phyloP scores from a whole-genome alignment of 345 rosid species.

The Acer campestre region DNA sequence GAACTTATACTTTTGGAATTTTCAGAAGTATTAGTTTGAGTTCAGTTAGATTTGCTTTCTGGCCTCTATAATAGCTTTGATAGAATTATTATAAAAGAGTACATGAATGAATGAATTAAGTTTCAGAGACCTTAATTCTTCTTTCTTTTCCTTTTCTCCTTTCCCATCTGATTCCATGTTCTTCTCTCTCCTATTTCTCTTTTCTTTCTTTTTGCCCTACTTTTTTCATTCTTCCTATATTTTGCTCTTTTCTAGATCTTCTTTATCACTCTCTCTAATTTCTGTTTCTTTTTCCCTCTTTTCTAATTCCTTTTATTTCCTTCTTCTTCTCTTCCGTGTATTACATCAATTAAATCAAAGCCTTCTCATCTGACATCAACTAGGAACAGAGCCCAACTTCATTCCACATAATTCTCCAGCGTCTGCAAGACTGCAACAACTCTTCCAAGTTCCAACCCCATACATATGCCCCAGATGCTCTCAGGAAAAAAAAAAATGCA shows the following conservation, averaged over 20 bases:
- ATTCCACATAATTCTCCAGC: not conserved
- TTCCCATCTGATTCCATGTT: no score
- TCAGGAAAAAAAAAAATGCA: not conserved
- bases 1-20: not conserved
- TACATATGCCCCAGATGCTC: not conserved
- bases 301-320: not conserved
- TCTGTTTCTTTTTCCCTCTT: not conserved
- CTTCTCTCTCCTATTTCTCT: not conserved
- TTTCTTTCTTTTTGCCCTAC: not conserved
- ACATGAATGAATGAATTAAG: not conserved
- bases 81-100: not conserved
- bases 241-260: not conserved
- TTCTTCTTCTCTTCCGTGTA: not conserved
- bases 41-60: not conserved
- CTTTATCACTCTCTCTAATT: not conserved
- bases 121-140: not conserved
- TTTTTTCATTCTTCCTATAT: not conserved
- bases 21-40: not conserved
- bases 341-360: not conserved
- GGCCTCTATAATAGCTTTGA: not conserved
- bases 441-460: not conserved
- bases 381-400: not conserved
- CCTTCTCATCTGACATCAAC: not conserved
- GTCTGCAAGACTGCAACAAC: not conserved
- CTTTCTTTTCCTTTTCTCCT: not conserved